Conservation (phyloP, 2,329 filamentous ascomycete species). For the Zymoseptoria pseudotritici region DNA sequence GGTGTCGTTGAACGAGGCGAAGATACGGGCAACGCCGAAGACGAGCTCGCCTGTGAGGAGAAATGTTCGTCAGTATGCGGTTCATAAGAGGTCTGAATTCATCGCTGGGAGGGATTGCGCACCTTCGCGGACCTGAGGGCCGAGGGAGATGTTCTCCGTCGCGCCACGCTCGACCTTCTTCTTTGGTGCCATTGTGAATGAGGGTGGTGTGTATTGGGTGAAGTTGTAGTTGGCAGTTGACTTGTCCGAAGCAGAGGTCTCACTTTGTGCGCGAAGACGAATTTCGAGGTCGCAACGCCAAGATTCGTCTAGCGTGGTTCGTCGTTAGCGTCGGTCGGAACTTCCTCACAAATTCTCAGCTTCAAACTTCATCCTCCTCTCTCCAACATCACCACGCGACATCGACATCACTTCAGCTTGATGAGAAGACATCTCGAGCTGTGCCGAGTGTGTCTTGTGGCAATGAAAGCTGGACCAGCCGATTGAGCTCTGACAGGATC, state of each 20-base stretch:
- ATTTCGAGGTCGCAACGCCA: neutral
- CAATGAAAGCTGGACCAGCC: neutral
- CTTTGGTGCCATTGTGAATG: constrained; percentile 94
- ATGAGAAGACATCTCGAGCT: neutral
- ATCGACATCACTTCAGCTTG: neutral
- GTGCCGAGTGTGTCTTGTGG: neutral
- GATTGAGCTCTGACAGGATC: neutral
- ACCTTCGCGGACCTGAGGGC: constrained; percentile 95
- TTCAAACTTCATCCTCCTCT: constrained; percentile 3
- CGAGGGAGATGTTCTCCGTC: constrained; percentile 96
- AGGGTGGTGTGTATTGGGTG: constrained; percentile 38
- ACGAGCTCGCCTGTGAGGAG: constrained; percentile 74
- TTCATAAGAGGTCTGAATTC: neutral
- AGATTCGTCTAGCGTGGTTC: neutral
- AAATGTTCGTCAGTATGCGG: constrained; percentile 18
- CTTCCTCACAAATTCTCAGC: neutral
- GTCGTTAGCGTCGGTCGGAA: neutral
- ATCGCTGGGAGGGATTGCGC: constrained; percentile 30
- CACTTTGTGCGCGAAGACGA: neutral
- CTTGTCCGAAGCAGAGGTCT: constrained; percentile 7
- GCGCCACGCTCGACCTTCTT: constrained; percentile 71
- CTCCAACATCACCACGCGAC: neutral
- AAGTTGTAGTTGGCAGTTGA: constrained; percentile 13
- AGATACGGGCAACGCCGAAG: constrained; percentile 96
- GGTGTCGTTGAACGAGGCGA: constrained; percentile 65